Evolutionary conservation across 129 eudicot genomes (phyloP).

Genomic region (Glebionis coronaria): DNA sequence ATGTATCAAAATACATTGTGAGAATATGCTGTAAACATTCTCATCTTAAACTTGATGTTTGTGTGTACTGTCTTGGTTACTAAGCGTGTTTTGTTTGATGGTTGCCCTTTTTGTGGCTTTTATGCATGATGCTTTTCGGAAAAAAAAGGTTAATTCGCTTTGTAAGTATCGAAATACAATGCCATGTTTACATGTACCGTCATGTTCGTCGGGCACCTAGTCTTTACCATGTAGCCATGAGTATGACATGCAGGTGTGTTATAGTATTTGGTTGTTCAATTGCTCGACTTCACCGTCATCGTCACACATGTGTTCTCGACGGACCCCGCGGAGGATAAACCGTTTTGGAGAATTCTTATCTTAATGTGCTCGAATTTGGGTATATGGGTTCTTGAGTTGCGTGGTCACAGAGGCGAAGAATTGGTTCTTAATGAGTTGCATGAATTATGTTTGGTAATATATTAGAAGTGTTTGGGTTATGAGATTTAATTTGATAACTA

Average conservation of each 20-base stretch:
- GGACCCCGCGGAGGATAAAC: conserved; percentile 80
- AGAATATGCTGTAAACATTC: too few species aligned
- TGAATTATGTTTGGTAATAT: conserved; percentile 76
- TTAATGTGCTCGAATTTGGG: conserved; percentile 80
- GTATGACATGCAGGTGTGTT: conserved; percentile 85
- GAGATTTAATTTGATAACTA: too few species aligned
- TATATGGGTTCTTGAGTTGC: conserved; percentile 76
- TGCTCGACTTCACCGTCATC: conserved; percentile 80
- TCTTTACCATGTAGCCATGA: conserved; percentile 78
- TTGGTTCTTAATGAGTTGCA: conserved; percentile 87
- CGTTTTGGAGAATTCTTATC: conserved; percentile 76
- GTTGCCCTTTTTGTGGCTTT: too few species aligned
- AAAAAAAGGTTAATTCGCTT: too few species aligned
- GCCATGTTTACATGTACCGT: too few species aligned
- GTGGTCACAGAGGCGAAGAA: conserved; percentile 86
- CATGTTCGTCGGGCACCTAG: conserved; percentile 36
- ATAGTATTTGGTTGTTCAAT: conserved; percentile 82
- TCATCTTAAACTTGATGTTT: too few species aligned
- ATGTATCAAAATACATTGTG: too few species aligned
- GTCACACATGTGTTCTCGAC: conserved; percentile 71
- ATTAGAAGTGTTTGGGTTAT: too few species aligned
- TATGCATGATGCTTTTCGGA: too few species aligned
- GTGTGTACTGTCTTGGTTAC: too few species aligned
- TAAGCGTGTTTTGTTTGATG: too few species aligned
- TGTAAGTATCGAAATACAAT: too few species aligned